Percentiles rank a stretch among this genome's conserved stretches.
These are phyloP conservation scores for Tolypocladium tundrense DNA, from an alignment of 2,329 filamentous ascomycete genomes.

Conservation along the genomic window DNA sequence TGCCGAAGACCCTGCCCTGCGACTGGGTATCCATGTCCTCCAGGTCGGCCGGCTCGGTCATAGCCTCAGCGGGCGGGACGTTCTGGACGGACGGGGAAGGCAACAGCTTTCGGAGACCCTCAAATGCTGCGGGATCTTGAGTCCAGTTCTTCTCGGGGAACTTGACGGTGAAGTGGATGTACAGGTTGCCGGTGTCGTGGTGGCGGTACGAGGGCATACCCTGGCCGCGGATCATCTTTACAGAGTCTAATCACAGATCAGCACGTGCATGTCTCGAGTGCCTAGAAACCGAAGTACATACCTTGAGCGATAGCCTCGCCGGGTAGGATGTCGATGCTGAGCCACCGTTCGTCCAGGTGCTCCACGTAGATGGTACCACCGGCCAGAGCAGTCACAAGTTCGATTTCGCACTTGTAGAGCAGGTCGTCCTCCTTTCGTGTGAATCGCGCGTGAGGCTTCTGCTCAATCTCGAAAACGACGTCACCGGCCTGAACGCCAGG, in stretches of 20 bases:
- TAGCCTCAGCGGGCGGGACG: slow-evolving; percentile 67
- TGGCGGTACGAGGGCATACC: slow-evolving; percentile 96
- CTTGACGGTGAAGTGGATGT: slow-evolving; percentile 95
- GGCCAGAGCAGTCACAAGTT: slow-evolving; percentile 86
- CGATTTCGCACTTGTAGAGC: slow-evolving; percentile 90
- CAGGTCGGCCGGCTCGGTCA: slow-evolving; percentile 82
- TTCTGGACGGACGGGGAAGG: slow-evolving; percentile 56
- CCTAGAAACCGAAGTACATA: slow-evolving; percentile 35
- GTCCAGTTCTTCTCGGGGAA: slow-evolving; percentile 77
- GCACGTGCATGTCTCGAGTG: background rate
- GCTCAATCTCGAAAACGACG: slow-evolving; percentile 97
- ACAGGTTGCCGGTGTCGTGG: slow-evolving; percentile 92
- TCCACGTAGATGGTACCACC: slow-evolving; percentile 88
- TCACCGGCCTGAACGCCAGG: slow-evolving; percentile 90
- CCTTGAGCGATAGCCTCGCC: slow-evolving; percentile 91
- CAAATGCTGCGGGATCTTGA: slow-evolving; percentile 57
- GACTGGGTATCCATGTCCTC: slow-evolving; percentile 69
- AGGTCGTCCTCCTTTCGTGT: slow-evolving; percentile 94
- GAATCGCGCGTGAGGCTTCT: slow-evolving; percentile 96
- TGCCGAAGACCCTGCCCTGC: slow-evolving; percentile 58
- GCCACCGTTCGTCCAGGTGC: slow-evolving; percentile 94
- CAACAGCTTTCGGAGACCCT: slow-evolving; percentile 74
- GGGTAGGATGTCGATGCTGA: slow-evolving; percentile 83
- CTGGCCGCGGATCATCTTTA: slow-evolving; percentile 92
- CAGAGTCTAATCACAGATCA: slow-evolving; percentile 49